Base-by-base conservation (phyloP, 176 grass and related monocot genomes). In the Cymbopogon citratus region DNA sequence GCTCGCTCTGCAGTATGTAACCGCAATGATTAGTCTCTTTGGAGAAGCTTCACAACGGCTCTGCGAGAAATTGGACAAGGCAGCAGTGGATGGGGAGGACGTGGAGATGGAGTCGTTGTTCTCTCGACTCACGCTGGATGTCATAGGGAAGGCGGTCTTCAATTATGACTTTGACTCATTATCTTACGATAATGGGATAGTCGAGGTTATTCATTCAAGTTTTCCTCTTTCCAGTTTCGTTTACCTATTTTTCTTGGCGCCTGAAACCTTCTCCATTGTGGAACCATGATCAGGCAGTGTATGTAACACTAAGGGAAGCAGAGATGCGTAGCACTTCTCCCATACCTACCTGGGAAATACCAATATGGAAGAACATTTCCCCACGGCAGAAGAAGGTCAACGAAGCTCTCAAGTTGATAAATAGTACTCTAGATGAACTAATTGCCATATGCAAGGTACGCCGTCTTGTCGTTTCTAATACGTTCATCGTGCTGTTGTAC, bases 91-190 rank as follows among this genome's bases (percentile, higher is more conserved):
- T 28, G 92, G 92, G 51, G 96, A 98, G 83, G 90, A 93, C 44
- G 89, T 95, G 85, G 96, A 98, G 75, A 98, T 98, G 96, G 96
- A 98, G 71, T 95, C 96, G 28, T 69, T 95, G 10, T 98, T 98
- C 82, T 95, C 96, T 82, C 89, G 96, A 15, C 87, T 98, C 27
- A 98, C 92, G 0, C 38, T 98, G 27, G 96, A 98, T 88, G 81
- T 98, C 60, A 98, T 98, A 11, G 92, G 96, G 79, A 98, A 98
- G 87, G 96, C 96, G 21, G 88, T 98, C 40, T 98, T 95, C 71
- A 98, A 98, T 85, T 98, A 98, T 71, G 96, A 98, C n/a, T 98
- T 98, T 29, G 96, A 98, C 76, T 98, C 96, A 12, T 85, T 98
- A 81, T 86, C 96, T 24, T 76, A 95, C 1, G 92, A 98, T 45